phyloP scores from a whole-genome alignment of 164 flowering plant species.

The Aristolochia californica region DNA sequence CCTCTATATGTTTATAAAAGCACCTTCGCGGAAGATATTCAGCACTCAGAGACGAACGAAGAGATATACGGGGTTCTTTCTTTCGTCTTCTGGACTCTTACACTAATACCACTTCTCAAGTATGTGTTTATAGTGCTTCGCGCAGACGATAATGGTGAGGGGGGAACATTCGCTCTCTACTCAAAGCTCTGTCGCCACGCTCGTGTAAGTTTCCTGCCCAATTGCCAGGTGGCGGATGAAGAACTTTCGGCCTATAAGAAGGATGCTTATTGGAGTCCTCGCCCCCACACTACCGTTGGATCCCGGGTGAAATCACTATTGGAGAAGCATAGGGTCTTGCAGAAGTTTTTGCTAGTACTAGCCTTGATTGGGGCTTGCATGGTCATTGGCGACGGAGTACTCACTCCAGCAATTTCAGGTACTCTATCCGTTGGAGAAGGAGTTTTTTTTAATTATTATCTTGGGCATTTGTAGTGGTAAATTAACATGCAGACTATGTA shows the following conservation, averaged over 20 bases:
- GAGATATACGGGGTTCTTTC: slow-evolving; percentile 88
- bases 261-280: slow-evolving; percentile 6
- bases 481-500: not conserved
- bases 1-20: slow-evolving; percentile 82
- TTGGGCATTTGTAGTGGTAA: not conserved
- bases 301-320: slow-evolving; percentile 44
- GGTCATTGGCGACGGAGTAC: slow-evolving; percentile 99
- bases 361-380: slow-evolving; percentile 94
- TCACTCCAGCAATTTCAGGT: slow-evolving; percentile 94
- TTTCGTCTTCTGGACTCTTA: slow-evolving; percentile 88
- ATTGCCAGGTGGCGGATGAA: slow-evolving; percentile 66
- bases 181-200: slow-evolving; percentile 87
- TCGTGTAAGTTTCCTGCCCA: slow-evolving; percentile 62
- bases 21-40: slow-evolving; percentile 75
- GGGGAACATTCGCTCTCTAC: slow-evolving; percentile 93
- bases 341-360: slow-evolving; percentile 59
- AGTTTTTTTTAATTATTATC: not conserved
- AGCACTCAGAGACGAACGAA: slow-evolving; percentile 68
- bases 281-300: slow-evolving; percentile 23
- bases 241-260: slow-evolving; percentile 62
- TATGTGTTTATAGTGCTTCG: slow-evolving; percentile 82
- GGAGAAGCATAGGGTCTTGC: slow-evolving; percentile 70
- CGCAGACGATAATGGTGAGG: slow-evolving; percentile 97
- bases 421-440: slow-evolving; percentile 5
- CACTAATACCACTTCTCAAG: slow-evolving; percentile 71